A percentile compares a stretch with the other conserved stretches of the same genome.
These are phyloP conservation scores for Neonectria faginata DNA, from an alignment of 2,329 filamentous ascomycete species.

Conservation along the genomic window DNA sequence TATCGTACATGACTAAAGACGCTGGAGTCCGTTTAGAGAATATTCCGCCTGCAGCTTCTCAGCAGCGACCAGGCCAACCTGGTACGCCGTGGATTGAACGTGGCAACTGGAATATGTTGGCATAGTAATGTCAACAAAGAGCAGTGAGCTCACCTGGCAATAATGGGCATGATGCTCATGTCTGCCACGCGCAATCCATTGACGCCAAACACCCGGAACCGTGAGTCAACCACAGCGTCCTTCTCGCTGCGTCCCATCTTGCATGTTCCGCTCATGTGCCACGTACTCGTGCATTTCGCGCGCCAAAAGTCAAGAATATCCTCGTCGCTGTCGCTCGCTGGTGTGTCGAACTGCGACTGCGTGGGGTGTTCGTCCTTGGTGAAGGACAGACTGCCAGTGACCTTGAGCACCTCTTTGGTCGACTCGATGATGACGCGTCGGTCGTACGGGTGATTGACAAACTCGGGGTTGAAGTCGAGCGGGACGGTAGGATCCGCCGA, in stretches of 20 bases:
- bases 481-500: slow-evolving; percentile 28
- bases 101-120: slow-evolving; percentile 25
- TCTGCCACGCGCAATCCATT: slow-evolving; percentile 63
- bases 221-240: slow-evolving; percentile 39
- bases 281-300: slow-evolving; percentile 31
- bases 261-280: slow-evolving; percentile 37
- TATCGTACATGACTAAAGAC: background rate
- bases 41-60: slow-evolving; percentile 34
- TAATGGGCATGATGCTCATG: slow-evolving; percentile 62
- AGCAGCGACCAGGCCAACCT: slow-evolving; percentile 34
- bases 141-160: slow-evolving; percentile 22
- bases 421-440: slow-evolving; percentile 32
- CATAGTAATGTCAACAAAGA: too few species aligned
- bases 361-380: slow-evolving; percentile 27
- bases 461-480: slow-evolving; percentile 27
- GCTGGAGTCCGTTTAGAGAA: slow-evolving; percentile 28
- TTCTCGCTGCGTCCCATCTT: slow-evolving; percentile 22
- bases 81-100: slow-evolving; percentile 34
- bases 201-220: slow-evolving; percentile 61
- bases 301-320: slow-evolving; percentile 35
- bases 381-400: slow-evolving; percentile 22
- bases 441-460: slow-evolving; percentile 32
- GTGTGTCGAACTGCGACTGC: slow-evolving; percentile 20
- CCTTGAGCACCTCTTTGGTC: slow-evolving; percentile 29
- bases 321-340: slow-evolving; percentile 29